Evolutionary conservation across 768 basidiomycete species (phyloP), one percentile per base, ranked within the genome.

Genomic region (Amanita thiersii): DNA sequence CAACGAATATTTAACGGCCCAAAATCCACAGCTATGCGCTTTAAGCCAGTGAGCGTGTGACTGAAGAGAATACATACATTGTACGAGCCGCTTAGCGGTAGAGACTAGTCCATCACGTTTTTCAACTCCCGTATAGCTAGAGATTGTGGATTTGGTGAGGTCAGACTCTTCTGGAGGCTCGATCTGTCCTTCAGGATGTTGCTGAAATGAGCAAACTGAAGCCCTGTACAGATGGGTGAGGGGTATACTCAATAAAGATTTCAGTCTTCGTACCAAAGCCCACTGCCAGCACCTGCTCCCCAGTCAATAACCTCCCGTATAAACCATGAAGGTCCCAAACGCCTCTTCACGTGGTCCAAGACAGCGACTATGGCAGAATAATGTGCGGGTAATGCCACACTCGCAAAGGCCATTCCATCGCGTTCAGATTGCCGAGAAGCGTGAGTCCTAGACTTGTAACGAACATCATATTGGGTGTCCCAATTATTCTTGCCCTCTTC

Each of bases 381-480:
- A 62, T 91, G 85, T 2, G 81, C 78, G 1, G 90, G 90, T 48
- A 93, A 72, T n/a, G 81, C 84, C 37, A 92, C 71, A 9, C 86
- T 79, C 10, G 84, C 82, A 56, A 91, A 93, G 3, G 90, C 90
- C 18, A 84, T 79, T 17, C 81, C 87, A 48, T 91, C 86, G 19
- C 83, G 71, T 41, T 73, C 69, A 29, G 65, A 65, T 57, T 86
- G 84, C 19, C 71, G 72, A 43, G 59, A 59, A 25, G 72, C 68
- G 52, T 85, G 81, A 39, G 65, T 61, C 30, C 66, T 62, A 9
- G 79, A 80, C 48, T 72, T 77, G 57, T 87, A 86, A 45, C 62
- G 64, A 6, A 66, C 65, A 43, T 78, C 64, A 53, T 79, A 82
- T 7, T 68, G 51, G 12, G 71, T 49, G 35, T 72, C 66, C 85